Evolutionary conservation across 2,329 filamentous ascomycete genomes (phyloP), one percentile per base, ranked within the genome.

Genomic region (Pseudomassariella vexata): DNA sequence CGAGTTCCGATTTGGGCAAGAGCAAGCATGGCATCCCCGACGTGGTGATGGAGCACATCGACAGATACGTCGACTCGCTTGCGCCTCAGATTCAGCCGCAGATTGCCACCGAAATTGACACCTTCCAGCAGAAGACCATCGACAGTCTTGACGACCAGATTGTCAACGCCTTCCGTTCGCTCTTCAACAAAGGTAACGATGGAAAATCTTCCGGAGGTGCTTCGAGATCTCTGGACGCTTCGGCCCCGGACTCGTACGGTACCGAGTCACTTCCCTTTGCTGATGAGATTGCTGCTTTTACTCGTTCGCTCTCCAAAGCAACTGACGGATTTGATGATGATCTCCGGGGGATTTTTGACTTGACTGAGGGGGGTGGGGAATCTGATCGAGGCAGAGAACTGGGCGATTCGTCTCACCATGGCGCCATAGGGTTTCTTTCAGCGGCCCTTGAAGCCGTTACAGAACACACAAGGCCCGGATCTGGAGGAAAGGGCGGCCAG

Each of bases 31-130:
- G 52, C n/a, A 41, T 66, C 14, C 59, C 62, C 27, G 62, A 65
- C 28, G 59, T 63, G 19, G 36, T 66, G 36, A 59, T 64, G 52
- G 53, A 56, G 28, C 60, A 65, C 37, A 57, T 66, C 3, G 63
- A 66, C 52, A 55, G 63, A 11, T 66, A 66, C 30, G 62, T 66
- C 46, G 63, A 66, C 53, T 65, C 62, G 1, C 60, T 66, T 4
- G 60, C 59, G 2, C 63, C 63, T 5, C 59, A 66, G 42, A 65
- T 66, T 33, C 60, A 65, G 39, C 62, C 63, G 46, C 62, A 60
- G 56, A 64, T 67, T 48, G 50, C 60, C 10, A 36, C 53, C 10
- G 63, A 67, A 50, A 55, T 66, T 28, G 60, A 66, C 30, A 38
- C 45, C 5, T 66, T 66, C 39, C 63, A 66, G 40, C 46, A 52